These are phyloP conservation scores for Starmera dryadoides DNA, from an alignment of 805 yeast genomes.

Conservation along the genomic window DNA sequence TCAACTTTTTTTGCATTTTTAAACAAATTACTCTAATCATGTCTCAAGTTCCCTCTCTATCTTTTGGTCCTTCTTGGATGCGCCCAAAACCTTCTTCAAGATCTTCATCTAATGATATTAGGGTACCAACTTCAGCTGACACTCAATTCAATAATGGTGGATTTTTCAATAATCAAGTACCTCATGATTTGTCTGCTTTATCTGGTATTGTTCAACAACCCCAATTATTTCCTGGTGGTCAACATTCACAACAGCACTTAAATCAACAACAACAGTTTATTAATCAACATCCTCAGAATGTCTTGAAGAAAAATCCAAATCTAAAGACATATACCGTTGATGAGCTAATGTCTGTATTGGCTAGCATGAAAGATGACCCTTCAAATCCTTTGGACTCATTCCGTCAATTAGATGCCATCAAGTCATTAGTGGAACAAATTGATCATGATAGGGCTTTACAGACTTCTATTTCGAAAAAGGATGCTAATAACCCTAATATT, in stretches of 20 bases:
- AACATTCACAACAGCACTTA: neutral
- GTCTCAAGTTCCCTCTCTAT: slow-evolving; percentile 23
- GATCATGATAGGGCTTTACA: neutral
- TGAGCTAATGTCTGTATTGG: neutral
- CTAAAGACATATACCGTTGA: slow-evolving; percentile 1
- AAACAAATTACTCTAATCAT: no score
- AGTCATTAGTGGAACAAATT: neutral
- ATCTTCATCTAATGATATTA: slow-evolving; percentile 4
- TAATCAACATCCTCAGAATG: neutral
- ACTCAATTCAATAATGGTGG: neutral
- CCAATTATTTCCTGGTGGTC: neutral
- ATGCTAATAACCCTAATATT: neutral
- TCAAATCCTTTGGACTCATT: neutral
- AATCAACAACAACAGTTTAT: no score
- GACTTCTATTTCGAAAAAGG: neutral
- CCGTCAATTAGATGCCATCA: neutral
- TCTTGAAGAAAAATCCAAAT: neutral
- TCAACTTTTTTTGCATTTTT: neutral
- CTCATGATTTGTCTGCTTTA: neutral
- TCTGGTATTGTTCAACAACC: slow-evolving; percentile 1
- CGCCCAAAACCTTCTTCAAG: slow-evolving; percentile 20
- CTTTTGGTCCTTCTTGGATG: slow-evolving; percentile 28
- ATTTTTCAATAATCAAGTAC: neutral
- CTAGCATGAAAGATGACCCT: neutral
- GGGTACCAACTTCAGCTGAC: neutral